Conservation (phyloP, 1,139 yeast genomes). For the Suhomyces yuchorum region DNA sequence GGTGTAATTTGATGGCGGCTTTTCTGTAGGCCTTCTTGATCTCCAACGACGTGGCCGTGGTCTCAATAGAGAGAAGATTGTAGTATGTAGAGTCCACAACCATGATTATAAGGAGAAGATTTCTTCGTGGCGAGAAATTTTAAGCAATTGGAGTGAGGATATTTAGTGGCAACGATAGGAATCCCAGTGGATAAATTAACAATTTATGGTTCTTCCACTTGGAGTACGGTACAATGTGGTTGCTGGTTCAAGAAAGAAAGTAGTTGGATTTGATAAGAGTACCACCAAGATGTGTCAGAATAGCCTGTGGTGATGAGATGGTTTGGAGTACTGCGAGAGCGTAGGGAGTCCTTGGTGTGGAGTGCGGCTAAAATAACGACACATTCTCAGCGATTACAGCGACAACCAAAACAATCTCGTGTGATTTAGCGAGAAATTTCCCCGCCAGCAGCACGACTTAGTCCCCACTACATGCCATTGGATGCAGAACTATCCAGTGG, state of each 20-base stretch:
- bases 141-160: constrained; percentile 2
- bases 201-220: too few species aligned
- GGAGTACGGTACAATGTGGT: too few species aligned
- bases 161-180: not conserved
- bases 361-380: not conserved
- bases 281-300: not conserved
- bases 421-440: not conserved
- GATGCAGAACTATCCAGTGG: too few species aligned
- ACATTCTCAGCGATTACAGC: not conserved
- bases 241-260: not conserved
- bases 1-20: constrained; percentile 86
- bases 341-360: not conserved
- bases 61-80: constrained; percentile 67
- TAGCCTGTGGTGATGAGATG: not conserved
- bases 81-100: constrained; percentile 94
- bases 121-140: constrained; percentile 2
- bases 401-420: not conserved
- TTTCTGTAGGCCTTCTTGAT: constrained; percentile 93
- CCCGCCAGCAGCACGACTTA: too few species aligned
- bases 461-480: too few species aligned
- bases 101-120: constrained; percentile 41
- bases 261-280: not conserved
- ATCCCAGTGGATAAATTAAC: not conserved
- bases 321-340: not conserved
- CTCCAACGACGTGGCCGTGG: constrained; percentile 76